phyloP scores from a whole-genome alignment of 2,329 filamentous ascomycete species.

The Neurospora crassa region DNA sequence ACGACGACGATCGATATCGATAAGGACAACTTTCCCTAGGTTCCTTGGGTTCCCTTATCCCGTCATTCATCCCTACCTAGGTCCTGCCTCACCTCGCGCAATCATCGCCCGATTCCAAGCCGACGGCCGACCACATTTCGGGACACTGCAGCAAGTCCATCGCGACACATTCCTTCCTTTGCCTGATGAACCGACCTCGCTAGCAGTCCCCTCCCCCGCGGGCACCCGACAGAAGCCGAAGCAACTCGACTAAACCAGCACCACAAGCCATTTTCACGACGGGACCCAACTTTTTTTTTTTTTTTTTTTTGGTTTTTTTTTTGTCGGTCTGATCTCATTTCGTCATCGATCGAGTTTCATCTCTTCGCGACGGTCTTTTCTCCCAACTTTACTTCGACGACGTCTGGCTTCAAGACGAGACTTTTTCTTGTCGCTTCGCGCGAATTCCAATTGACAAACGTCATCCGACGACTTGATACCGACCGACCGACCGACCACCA shows the following conservation, averaged over 20 bases:
- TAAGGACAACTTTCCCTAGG: background rate
- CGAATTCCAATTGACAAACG: background rate
- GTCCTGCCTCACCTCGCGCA: background rate
- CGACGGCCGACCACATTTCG: background rate
- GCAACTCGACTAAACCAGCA: background rate
- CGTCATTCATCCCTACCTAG: background rate
- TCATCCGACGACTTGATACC: background rate
- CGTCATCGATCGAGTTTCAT: constrained; percentile 1
- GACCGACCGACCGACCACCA: background rate
- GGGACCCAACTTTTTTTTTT: background rate
- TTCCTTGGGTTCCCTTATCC: background rate
- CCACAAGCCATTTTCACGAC: background rate
- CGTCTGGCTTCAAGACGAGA: background rate
- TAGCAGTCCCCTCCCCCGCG: constrained; percentile 10
- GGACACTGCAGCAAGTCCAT: background rate
- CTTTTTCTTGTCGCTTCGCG: background rate
- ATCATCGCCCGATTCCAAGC: background rate
- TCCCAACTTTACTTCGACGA: background rate
- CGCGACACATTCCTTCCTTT: constrained; percentile 12
- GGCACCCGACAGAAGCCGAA: constrained; percentile 5
- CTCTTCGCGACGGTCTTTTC: constrained; percentile 1
- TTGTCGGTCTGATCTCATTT: background rate
- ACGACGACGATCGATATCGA: background rate
- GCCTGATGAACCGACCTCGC: constrained; percentile 15
- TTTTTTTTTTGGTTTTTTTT: background rate